Percentiles rank a stretch among this genome's conserved stretches.
phyloP scores from a whole-genome alignment of 2,329 filamentous ascomycete species.

The Venturia asperata region DNA sequence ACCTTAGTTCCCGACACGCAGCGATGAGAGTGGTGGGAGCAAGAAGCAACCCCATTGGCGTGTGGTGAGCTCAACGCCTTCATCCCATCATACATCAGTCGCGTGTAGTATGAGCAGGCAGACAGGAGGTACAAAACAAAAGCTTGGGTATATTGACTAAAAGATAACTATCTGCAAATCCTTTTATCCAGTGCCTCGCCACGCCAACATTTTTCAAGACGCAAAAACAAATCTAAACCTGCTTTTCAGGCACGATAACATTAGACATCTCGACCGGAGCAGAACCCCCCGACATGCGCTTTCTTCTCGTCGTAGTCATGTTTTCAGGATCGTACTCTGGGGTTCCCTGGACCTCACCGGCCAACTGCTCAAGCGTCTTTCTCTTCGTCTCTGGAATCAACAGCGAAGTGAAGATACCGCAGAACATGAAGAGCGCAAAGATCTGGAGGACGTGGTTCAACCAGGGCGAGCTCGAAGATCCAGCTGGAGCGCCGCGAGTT shows the following conservation, averaged over 20 bases:
- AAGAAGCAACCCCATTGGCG: no score
- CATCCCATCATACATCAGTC: no score
- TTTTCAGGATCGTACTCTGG: constrained; percentile 16
- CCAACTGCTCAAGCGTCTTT: constrained; percentile 63
- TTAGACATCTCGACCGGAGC: not conserved
- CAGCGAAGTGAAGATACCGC: constrained; percentile 59
- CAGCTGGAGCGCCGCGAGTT: constrained; percentile 43
- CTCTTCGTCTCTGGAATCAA: constrained; percentile 74
- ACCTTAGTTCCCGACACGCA: no score
- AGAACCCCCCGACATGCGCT: not conserved
- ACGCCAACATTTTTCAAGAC: no score
- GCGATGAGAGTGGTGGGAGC: no score
- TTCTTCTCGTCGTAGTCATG: not conserved
- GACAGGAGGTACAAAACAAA: no score
- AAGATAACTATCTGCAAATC: not conserved
- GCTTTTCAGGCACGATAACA: not conserved
- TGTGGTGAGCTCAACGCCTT: no score
- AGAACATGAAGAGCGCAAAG: constrained; percentile 73
- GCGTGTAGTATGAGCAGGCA: no score
- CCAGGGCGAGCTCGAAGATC: constrained; percentile 46
- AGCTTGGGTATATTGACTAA: not conserved
- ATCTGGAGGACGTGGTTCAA: constrained; percentile 69
- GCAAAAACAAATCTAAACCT: constrained; percentile 3
- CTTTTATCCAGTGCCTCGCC: not conserved
- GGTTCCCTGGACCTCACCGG: constrained; percentile 48